These are phyloP conservation scores for Elymus sibiricus DNA, from an alignment of 176 grass and related monocot genomes.

Conservation along the genomic window DNA sequence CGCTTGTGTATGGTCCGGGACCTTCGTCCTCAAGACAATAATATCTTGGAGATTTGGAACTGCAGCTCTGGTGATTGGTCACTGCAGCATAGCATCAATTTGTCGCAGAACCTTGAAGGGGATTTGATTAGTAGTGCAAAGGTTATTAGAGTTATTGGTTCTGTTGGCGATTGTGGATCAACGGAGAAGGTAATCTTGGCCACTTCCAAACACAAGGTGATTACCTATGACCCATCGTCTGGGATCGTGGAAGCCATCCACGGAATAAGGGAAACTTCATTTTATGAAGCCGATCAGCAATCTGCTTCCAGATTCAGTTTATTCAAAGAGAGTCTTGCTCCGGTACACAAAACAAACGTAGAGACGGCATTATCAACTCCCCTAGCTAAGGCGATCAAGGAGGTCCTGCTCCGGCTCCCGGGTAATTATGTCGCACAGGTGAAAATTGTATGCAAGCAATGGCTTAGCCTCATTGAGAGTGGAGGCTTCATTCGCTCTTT, in stretches of 20 bases:
- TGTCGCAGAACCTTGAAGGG: background rate
- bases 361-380: conserved; percentile 2
- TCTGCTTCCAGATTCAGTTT: background rate
- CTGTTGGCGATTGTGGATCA: background rate
- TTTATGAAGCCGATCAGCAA: background rate
- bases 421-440: background rate
- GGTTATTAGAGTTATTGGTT: conserved; percentile 20
- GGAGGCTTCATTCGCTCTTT: background rate
- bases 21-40: background rate
- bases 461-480: background rate
- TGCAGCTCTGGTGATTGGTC: conserved; percentile 10
- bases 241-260: background rate
- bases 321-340: background rate
- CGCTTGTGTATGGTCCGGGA: conserved; percentile 17
- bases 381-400: background rate
- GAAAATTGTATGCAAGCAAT: background rate
- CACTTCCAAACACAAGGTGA: conserved; percentile 15
- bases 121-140: background rate
- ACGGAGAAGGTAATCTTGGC: conserved; percentile 11
- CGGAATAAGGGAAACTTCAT: background rate
- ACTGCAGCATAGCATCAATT: background rate
- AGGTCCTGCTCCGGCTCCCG: conserved; percentile 13
- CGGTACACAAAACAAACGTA: background rate
- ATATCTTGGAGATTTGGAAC: conserved; percentile 11
- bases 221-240: background rate